These are phyloP conservation scores for Neurospora sp. DNA, from an alignment of 495 filamentous ascomycete genomes.

Conservation along the genomic window DNA sequence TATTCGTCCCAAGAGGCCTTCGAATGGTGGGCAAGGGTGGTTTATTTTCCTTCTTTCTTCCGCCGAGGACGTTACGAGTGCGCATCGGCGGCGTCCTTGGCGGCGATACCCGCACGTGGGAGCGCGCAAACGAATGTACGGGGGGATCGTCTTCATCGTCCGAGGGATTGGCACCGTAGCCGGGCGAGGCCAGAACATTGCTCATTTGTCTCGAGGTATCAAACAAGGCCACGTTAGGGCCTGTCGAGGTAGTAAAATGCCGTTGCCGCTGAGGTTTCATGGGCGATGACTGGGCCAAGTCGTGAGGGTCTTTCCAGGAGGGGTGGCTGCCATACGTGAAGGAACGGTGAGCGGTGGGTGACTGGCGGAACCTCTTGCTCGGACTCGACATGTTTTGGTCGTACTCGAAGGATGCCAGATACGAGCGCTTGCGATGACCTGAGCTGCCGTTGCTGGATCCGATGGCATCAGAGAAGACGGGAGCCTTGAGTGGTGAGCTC, in stretches of 20 bases:
- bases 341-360: slow-evolving; percentile 50
- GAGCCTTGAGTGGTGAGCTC: slow-evolving; percentile 56
- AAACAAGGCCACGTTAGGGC: slow-evolving; percentile 61
- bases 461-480: slow-evolving; percentile 61
- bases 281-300: slow-evolving; percentile 75
- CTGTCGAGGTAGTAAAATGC: slow-evolving; percentile 50
- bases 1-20: not conserved
- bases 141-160: slow-evolving; percentile 78
- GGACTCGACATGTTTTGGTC: slow-evolving; percentile 37
- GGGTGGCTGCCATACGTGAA: slow-evolving; percentile 40
- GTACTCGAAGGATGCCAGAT: slow-evolving; percentile 35
- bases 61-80: slow-evolving; percentile 34
- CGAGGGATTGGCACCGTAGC: slow-evolving; percentile 47
- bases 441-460: slow-evolving; percentile 45
- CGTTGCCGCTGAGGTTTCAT: slow-evolving; percentile 53
- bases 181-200: slow-evolving; percentile 54
- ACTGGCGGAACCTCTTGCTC: slow-evolving; percentile 59
- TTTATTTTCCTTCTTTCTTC: slow-evolving; percentile 16
- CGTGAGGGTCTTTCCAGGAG: slow-evolving; percentile 65
- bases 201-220: slow-evolving; percentile 46
- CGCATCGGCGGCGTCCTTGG: slow-evolving; percentile 72
- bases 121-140: slow-evolving; percentile 56
- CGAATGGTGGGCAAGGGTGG: not conserved
- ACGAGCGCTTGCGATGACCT: slow-evolving; percentile 48
- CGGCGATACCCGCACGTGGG: slow-evolving; percentile 55